Evolutionary conservation across 768 basidiomycete species (phyloP).

Genomic region (Leccinellum albellum): DNA sequence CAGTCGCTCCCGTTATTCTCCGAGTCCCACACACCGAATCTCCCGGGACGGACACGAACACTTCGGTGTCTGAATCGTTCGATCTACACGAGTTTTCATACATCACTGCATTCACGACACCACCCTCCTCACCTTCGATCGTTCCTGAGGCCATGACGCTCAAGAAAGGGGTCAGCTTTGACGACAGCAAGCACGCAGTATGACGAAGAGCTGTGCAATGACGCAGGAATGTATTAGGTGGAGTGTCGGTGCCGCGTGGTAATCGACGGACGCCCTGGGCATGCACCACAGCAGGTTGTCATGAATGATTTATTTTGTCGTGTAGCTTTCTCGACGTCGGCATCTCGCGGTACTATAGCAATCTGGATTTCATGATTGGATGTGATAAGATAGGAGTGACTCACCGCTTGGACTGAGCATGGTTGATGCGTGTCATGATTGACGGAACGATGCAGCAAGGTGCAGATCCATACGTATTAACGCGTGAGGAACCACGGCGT

Average conservation of each 20-base stretch:
- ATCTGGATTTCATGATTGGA: conserved; percentile 22
- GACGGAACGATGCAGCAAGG: background rate
- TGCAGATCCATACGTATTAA: conserved; percentile 14
- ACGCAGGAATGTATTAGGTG: conserved; percentile 9
- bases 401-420: conserved; percentile 10
- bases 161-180: conserved; percentile 6
- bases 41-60: conserved; percentile 9
- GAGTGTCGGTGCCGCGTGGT: conserved; percentile 7
- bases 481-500: background rate
- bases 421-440: conserved; percentile 20
- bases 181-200: conserved; percentile 11
- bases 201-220: conserved; percentile 4
- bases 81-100: conserved; percentile 32
- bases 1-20: conserved; percentile 11
- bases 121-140: conserved; percentile 25
- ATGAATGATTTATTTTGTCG: conserved; percentile 4
- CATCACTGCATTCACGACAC: conserved; percentile 30
- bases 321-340: conserved; percentile 17
- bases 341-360: background rate
- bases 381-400: conserved; percentile 20
- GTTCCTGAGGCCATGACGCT: conserved; percentile 6
- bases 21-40: conserved; percentile 8
- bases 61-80: conserved; percentile 13
- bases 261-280: background rate
- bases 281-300: conserved; percentile 1